Conservation (phyloP, 23 red algal species). For the Gracilaria gracilis region DNA sequence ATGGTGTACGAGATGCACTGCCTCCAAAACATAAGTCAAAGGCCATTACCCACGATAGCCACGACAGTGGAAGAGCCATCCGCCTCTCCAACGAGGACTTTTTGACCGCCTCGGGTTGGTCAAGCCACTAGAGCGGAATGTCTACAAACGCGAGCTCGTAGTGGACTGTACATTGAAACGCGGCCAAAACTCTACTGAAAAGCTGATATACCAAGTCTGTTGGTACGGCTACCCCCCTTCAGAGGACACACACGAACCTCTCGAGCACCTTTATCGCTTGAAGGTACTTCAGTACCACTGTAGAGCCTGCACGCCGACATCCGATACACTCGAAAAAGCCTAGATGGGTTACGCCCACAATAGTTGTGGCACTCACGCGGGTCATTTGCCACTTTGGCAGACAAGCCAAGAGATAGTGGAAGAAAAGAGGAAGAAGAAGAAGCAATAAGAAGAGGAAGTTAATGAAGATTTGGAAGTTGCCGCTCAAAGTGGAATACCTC, state of each 20-base stretch:
- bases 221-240: constrained; percentile 29
- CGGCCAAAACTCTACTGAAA: neutral
- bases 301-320: neutral
- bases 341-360: constrained; percentile 41
- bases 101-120: too few relatives aligned
- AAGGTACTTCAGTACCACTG: constrained; percentile 31
- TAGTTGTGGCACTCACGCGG: too few relatives aligned
- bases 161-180: constrained; percentile 17
- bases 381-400: neutral
- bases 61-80: too few relatives aligned
- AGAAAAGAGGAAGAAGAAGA: neutral
- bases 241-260: constrained; percentile 27
- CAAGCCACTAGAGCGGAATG: too few relatives aligned
- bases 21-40: too few relatives aligned
- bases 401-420: too few relatives aligned
- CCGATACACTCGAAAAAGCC: neutral
- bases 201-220: constrained; percentile 24
- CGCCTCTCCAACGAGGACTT: too few relatives aligned
- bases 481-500: too few relatives aligned
- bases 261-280: neutral
- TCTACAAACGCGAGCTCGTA: constrained; percentile 11
- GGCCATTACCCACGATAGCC: too few relatives aligned
- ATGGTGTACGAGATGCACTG: too few relatives aligned
- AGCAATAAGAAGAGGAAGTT: neutral
- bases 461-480: too few relatives aligned